Base-by-base conservation (phyloP, 192 early-diverging fungal genomes). In the Backusella circina region DNA sequence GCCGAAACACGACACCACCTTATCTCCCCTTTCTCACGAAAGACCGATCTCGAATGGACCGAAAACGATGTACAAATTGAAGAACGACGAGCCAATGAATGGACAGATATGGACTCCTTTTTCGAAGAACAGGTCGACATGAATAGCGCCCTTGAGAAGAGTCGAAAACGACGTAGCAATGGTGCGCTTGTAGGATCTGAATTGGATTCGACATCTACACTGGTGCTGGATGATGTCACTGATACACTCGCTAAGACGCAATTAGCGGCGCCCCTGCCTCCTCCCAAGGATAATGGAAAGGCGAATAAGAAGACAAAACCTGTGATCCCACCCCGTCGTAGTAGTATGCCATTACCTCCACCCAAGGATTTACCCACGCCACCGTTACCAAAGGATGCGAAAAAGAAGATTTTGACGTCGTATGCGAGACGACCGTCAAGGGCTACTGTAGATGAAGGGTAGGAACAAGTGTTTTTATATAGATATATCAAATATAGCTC, bases 291-390 rank as follows among this genome's bases (percentile, higher is more conserved):
- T 12, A 23, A 38, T 70, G 16, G 23, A 0, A 61, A 61, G 26
- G 26, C 54, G 12, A 28, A 61, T 26, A 61, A 61, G 23, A 28
- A 47, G 5, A 70, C 23, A 0, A 70, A 41, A 18, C 69, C 69
- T 5, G 15, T 41, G 39, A 70, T 70, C 5, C 69, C 69, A 13
- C 69, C 69, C 47, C 39, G 69, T 12, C 39, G 37, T 31, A 70
- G 69, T 16, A 70, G 69, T 41, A 70, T 70, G 69, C 69, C 69
- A 15, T 47, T 70, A 32, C 69, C 69, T 0, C 69, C 41, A 0
- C 41, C 69, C 9, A 70, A 70, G 15, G 39, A 28, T 26, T 16
- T 15, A 44, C 13, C 15, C 28, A 38, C 39, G 3, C 69, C 69
- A 30, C 41, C 69, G 6, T 47, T 70, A 70, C 69, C 69, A 28